Conservation (phyloP, 768 basidiomycete species). For the Phaffia tasmanica region DNA sequence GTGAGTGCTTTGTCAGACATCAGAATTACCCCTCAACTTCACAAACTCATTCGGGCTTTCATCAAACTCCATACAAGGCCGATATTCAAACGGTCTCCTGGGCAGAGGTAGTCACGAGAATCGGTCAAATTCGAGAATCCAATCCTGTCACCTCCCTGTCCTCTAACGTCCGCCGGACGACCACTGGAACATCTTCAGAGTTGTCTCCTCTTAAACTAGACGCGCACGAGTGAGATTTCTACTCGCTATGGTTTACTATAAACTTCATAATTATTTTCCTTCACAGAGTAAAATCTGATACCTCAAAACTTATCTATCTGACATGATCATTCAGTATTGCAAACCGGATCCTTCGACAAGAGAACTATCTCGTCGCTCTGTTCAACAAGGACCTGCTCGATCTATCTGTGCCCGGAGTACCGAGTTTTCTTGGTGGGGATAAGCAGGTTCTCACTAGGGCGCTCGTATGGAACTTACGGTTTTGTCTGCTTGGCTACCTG, state of each 20-base stretch:
- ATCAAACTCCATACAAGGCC: constrained; percentile 45
- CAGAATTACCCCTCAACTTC: neutral
- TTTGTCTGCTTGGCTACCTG: constrained; percentile 88
- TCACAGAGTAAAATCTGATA: constrained; percentile 2
- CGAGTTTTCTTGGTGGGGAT: constrained; percentile 40
- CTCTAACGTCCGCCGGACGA: constrained; percentile 24
- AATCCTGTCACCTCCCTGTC: constrained; percentile 72
- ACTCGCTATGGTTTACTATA: neutral
- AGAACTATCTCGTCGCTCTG: constrained; percentile 94
- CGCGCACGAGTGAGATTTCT: constrained; percentile 61
- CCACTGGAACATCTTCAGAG: constrained; percentile 41
- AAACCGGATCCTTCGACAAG: constrained; percentile 83
- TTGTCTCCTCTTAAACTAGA: constrained; percentile 70
- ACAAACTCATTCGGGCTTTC: constrained; percentile 18
- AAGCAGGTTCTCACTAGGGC: constrained; percentile 60
- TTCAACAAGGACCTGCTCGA: constrained; percentile 96
- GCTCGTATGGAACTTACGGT: constrained; percentile 92
- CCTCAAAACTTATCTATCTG: neutral
- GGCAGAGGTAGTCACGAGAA: constrained; percentile 84
- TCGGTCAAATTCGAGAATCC: constrained; percentile 77
- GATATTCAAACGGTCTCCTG: constrained; percentile 98
- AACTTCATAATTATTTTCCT: neutral
- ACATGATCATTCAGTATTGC: neutral
- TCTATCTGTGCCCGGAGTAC: constrained; percentile 54
- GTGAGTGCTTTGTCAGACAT: constrained; percentile 43